A percentile compares a stretch with the other conserved stretches of the same genome.
Evolutionary conservation across 257 asterid genomes (phyloP).

Genomic region (Lycium ferocissimum): DNA sequence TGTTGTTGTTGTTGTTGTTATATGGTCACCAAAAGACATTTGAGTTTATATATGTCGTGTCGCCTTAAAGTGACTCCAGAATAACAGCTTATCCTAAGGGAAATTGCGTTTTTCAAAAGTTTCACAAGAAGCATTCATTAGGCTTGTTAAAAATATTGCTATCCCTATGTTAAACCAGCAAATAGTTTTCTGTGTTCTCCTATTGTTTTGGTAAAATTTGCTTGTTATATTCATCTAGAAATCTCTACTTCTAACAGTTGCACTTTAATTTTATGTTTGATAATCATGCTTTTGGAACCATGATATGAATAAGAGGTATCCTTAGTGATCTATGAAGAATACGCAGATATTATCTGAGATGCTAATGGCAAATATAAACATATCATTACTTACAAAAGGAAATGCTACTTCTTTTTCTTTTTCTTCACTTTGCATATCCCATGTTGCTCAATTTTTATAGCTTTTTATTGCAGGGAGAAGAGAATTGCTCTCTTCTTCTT

Average conservation of each 20-base stretch:
- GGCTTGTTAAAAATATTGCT: background rate
- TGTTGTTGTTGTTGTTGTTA: too few species aligned
- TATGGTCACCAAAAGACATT: constrained; percentile 10
- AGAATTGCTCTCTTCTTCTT: constrained; percentile 28
- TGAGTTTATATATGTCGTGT: constrained; percentile 1
- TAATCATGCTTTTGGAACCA: constrained; percentile 19
- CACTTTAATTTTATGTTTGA: background rate
- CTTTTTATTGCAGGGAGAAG: background rate
- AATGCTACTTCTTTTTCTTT: background rate
- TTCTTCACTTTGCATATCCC: background rate
- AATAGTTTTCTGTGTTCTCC: background rate
- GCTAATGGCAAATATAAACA: background rate
- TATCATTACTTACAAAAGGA: constrained; percentile 5
- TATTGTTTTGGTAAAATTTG: background rate
- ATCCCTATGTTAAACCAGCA: background rate
- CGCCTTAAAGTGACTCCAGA: background rate
- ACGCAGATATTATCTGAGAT: background rate
- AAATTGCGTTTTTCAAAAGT: background rate
- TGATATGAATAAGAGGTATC: background rate
- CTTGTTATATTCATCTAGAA: background rate
- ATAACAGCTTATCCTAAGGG: background rate
- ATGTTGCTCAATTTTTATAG: background rate
- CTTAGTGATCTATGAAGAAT: background rate
- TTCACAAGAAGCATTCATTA: background rate
- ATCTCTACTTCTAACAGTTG: background rate